phyloP scores from a whole-genome alignment of 164 flowering plant species.

The Chimonanthus salicifolius region DNA sequence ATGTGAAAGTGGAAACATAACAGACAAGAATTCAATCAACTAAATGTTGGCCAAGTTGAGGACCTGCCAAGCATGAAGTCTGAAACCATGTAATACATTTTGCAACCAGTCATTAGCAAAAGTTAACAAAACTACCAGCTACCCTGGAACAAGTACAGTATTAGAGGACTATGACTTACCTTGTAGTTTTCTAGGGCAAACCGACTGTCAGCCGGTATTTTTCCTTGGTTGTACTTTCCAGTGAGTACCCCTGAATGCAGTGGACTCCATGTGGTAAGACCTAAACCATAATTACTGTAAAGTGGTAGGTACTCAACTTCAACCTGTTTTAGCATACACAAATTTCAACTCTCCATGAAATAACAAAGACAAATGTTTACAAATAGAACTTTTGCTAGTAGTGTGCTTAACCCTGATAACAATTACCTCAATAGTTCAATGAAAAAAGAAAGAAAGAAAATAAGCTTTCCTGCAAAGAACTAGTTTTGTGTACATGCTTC shows the following conservation, averaged over 20 bases:
- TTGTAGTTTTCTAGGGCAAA: conserved; percentile 97
- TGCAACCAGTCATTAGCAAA: not conserved
- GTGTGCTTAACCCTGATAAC: too few relatives aligned
- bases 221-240: conserved; percentile 81
- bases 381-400: too few relatives aligned
- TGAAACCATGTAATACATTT: not conserved
- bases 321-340: not conserved
- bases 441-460: too few relatives aligned
- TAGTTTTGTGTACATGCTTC: too few relatives aligned
- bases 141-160: not conserved
- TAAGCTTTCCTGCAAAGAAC: too few relatives aligned
- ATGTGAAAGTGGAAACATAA: too few relatives aligned
- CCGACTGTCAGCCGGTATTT: conserved; percentile 81
- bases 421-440: too few relatives aligned
- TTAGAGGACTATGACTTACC: conserved; percentile 24
- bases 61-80: not conserved
- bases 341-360: not conserved
- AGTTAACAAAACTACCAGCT: not conserved
- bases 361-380: too few relatives aligned
- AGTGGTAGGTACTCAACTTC: conserved; percentile 79
- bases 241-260: conserved; percentile 97
- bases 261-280: conserved; percentile 99
- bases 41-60: not conserved
- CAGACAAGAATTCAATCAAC: too few relatives aligned
- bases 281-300: conserved; percentile 82